Percentiles rank a stretch among this genome's conserved stretches.
Evolutionary conservation across 2,329 filamentous ascomycete species (phyloP).

Genomic region (Emergomyces orientalis): DNA sequence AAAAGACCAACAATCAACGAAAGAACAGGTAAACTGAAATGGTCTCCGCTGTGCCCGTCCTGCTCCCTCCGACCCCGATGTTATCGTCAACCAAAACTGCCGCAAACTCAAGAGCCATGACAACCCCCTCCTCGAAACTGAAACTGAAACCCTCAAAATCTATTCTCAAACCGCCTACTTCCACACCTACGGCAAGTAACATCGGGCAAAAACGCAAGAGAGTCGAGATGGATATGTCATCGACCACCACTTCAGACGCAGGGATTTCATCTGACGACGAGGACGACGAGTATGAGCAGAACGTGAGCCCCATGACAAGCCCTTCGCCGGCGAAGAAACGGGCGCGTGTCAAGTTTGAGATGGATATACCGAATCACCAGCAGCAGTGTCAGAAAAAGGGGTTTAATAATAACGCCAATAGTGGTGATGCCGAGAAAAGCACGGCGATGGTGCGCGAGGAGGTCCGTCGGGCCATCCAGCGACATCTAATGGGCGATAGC

Average conservation of each 20-base stretch:
- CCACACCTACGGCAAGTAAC: slow-evolving; percentile 15
- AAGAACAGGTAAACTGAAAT: not conserved
- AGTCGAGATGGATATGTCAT: slow-evolving; percentile 28
- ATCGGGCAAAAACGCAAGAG: slow-evolving; percentile 31
- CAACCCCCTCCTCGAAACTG: slow-evolving; percentile 28
- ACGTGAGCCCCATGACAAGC: slow-evolving; percentile 14
- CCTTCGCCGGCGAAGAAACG: slow-evolving; percentile 27
- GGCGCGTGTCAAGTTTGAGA: slow-evolving; percentile 36
- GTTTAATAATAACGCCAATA: not conserved
- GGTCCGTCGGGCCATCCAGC: slow-evolving; percentile 49
- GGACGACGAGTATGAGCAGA: not conserved
- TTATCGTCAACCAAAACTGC: not conserved
- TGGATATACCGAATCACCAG: slow-evolving; percentile 24
- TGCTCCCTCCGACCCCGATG: not conserved
- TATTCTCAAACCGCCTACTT: slow-evolving; percentile 16
- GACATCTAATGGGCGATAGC: slow-evolving; percentile 45
- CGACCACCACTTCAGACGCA: slow-evolving; percentile 22
- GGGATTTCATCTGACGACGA: not conserved
- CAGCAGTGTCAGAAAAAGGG: not conserved
- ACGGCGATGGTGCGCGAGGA: slow-evolving; percentile 52
- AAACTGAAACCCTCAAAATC: slow-evolving; percentile 32
- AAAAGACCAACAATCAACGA: not conserved
- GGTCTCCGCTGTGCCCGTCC: slow-evolving; percentile 15
- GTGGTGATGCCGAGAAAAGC: slow-evolving; percentile 38
- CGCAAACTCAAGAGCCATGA: not conserved